Evolutionary conservation across 805 yeast species (phyloP).

Genomic region (Torulaspora quercuum): DNA sequence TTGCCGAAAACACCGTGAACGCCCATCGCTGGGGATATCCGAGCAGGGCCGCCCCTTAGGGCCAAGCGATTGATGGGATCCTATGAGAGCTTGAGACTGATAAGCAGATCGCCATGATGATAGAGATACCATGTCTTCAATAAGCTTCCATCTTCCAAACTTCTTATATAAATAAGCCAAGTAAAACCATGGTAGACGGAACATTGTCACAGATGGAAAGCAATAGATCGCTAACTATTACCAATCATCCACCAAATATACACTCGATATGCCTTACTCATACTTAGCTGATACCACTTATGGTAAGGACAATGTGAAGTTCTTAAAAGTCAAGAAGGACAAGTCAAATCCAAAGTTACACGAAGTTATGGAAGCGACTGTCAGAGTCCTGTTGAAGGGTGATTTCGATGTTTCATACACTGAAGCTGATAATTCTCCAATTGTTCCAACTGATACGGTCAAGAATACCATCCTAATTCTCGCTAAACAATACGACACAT

Average conservation of each 20-base stretch:
- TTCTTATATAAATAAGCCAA: too few relatives aligned
- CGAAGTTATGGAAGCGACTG: conserved; percentile 83
- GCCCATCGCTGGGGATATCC: conserved; percentile 8
- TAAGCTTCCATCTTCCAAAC: too few relatives aligned
- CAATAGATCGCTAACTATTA: neutral
- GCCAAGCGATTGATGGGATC: too few relatives aligned
- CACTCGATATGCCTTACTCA: conserved; percentile 24
- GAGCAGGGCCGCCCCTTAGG: conserved; percentile 3
- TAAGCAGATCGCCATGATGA: too few relatives aligned
- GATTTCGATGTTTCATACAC: conserved; percentile 79
- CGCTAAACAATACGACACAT: conserved; percentile 77
- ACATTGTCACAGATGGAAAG: too few relatives aligned
- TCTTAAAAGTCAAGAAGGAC: conserved; percentile 82
- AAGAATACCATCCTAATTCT: conserved; percentile 82
- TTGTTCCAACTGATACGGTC: conserved; percentile 92
- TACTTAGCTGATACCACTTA: conserved; percentile 54
- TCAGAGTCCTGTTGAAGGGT: conserved; percentile 70
- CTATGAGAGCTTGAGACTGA: too few relatives aligned
- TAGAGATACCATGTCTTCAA: too few relatives aligned
- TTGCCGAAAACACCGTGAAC: conserved; percentile 1
- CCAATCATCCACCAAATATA: conserved; percentile 1
- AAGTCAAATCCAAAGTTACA: conserved; percentile 68
- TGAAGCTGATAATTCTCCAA: conserved; percentile 79
- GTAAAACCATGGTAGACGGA: too few relatives aligned
- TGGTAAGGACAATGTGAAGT: conserved; percentile 92